phyloP scores from a whole-genome alignment of 2,329 filamentous ascomycete genomes.

The Tolypocladium album region DNA sequence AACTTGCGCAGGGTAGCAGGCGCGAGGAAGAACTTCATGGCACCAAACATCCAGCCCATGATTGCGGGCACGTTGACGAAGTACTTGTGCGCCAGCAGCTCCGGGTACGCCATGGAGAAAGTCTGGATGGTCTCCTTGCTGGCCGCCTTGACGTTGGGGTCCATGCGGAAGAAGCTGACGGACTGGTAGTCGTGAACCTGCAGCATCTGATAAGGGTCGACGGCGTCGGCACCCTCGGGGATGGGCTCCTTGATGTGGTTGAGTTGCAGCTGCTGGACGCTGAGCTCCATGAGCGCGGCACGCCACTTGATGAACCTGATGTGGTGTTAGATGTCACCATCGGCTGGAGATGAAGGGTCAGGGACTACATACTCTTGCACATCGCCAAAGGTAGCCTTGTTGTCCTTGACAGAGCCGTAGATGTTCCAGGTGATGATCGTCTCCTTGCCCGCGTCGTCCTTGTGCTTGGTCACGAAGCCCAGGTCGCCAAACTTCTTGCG shows the following conservation, averaged over 20 bases:
- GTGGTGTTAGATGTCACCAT: neutral
- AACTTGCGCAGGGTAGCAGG: conserved; percentile 69
- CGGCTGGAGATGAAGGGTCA: neutral
- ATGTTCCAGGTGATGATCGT: conserved; percentile 81
- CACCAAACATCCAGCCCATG: conserved; percentile 78
- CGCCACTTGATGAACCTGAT: conserved; percentile 80
- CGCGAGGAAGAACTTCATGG: conserved; percentile 66
- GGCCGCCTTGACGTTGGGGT: conserved; percentile 64
- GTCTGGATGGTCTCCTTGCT: conserved; percentile 72
- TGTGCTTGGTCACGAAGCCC: conserved; percentile 71
- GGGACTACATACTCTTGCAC: conserved; percentile 55
- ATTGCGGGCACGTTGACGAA: conserved; percentile 88
- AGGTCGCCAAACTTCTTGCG: conserved; percentile 63
- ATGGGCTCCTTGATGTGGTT: conserved; percentile 57
- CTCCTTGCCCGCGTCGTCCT: conserved; percentile 44
- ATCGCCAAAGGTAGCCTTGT: conserved; percentile 74
- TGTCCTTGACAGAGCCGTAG: conserved; percentile 77
- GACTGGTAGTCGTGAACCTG: conserved; percentile 91
- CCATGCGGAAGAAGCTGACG: conserved; percentile 76
- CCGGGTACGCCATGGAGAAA: conserved; percentile 77
- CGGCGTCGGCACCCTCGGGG: conserved; percentile 57
- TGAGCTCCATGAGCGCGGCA: conserved; percentile 80
- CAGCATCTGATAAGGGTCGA: conserved; percentile 81
- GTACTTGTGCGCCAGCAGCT: conserved; percentile 77
- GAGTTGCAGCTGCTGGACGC: conserved; percentile 64